Base-by-base conservation (phyloP, 192 early-diverging fungal genomes). In the Coemansia sp. region DNA sequence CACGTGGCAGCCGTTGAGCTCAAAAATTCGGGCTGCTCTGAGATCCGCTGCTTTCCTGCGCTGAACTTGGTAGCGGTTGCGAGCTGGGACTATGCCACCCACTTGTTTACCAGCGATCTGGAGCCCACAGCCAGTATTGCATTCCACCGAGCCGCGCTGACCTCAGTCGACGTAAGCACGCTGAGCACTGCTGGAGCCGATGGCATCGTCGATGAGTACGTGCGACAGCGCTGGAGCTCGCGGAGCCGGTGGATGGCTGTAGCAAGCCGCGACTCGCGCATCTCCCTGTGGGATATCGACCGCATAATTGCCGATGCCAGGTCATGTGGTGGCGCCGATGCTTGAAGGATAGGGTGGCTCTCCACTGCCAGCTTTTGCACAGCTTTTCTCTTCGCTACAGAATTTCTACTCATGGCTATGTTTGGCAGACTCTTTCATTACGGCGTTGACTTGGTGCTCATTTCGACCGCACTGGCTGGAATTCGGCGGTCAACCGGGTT, bases 21-120 rank as follows among this genome's bases (percentile, higher is more conserved):
- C 21, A 37, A 42, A 18, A 67, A 76, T 31, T 37, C 59, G 0
- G 79, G 79, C 14, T 45, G 53, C 43, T 68, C 79, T 11, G 69
- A 72, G 47, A 59, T 82, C 11, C 70, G 68, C 35, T 67, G 65
- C 58, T 76, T 72, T 50, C 36, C 35, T 1, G 33, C 47, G 11
- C 64, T 52, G 10, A 26, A 35, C 2, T 39, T 82, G 28, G 64
- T 76, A 4, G 70, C 63, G 31, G 72, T 71, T 2, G 66, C 73
- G 21, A 70, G 79, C 16, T 82, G 79, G 79, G 79, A 82, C 64
- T 82, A 82, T 18, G 59, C 63, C 3, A 37, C 64, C 14, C 72
- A 76, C 14, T 16, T 82, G 43, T 62, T 64, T 59, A 52, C 50
- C 37, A 33, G 52, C 3, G 41, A 64, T 8, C 23, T 82, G 43